Evolutionary conservation across 2,329 filamentous ascomycete species (phyloP), one percentile per base, ranked within the genome.

Genomic region (Aspergillus texensis): DNA sequence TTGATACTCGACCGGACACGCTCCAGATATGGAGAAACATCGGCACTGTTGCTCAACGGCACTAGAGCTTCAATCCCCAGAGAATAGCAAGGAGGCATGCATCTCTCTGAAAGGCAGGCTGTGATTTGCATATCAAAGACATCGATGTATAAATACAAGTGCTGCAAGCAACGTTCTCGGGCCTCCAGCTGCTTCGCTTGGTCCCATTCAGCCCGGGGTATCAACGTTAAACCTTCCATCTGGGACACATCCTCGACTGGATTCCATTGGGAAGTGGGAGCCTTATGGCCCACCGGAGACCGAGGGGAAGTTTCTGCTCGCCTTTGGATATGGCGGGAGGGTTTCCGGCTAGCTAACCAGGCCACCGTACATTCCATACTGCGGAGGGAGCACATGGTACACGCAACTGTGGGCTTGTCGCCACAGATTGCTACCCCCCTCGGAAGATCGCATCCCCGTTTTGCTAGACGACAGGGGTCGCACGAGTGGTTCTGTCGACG

Each of bases 141-240:
- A 58, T 66, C 58, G 16, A 67, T 43, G 34, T 66, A 67, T 34
- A 67, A 48, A 39, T 54, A 59, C 14, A 67, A 62, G 26, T 57
- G 54, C 26, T 66, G 58, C 26, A 52, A 45, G 28, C 48, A 45
- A 39, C 10, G 12, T 14, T 55, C 50, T 10, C 30, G 19, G 14
- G 58, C 58, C 32, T 46, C 32, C 56, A 48, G n/a, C 30, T 19
- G 12, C 41, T 30, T 41, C 28, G 56, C 28, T 21, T 10, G 41
- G 21, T 58, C 56, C 30, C 24, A 19, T n/a, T 43, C 39, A 16
- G 43, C 14, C 3, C 16, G 21, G 16, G 43, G 24, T 12, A 16
- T 16, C 32, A 39, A 19, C 10, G 54, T 12, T 26, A n/a, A n/a
- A 6, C 5, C 11, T 10, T 24, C 1, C n/a, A 48, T 4, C 21